phyloP scores from a whole-genome alignment of 768 basidiomycete species.

The Boletus sp. region DNA sequence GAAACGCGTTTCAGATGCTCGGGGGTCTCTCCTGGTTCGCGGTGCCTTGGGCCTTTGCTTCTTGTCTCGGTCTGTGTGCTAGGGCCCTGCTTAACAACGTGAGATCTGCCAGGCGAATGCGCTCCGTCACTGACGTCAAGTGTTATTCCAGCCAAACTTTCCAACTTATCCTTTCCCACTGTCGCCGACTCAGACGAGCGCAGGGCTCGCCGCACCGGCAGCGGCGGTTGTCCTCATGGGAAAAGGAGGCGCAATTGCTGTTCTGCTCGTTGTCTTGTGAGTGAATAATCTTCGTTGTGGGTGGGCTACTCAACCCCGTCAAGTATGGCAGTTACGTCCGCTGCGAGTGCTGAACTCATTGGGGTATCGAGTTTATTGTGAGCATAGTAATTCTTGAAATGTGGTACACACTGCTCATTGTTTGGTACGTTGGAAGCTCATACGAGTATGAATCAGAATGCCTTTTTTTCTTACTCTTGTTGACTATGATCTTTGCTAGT shows the following conservation, averaged over 20 bases:
- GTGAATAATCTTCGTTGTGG: background rate
- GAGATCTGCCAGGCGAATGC: background rate
- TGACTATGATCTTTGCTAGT: conserved; percentile 10
- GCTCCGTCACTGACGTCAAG: background rate
- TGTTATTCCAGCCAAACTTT: conserved; percentile 39
- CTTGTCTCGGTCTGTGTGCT: conserved; percentile 44
- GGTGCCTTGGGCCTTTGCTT: conserved; percentile 50
- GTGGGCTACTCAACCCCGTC: background rate
- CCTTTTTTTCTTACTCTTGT: background rate
- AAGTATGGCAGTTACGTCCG: conserved; percentile 47
- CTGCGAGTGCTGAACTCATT: conserved; percentile 45
- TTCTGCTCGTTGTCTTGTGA: conserved; percentile 43
- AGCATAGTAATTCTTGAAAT: conserved; percentile 11
- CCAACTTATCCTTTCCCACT: conserved; percentile 50
- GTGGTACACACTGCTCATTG: background rate
- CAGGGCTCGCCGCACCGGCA: conserved; percentile 45
- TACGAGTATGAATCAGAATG: conserved; percentile 38
- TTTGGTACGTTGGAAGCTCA: conserved; percentile 28
- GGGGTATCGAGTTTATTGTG: conserved; percentile 44
- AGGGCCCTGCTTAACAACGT: conserved; percentile 34
- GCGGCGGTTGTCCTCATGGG: conserved; percentile 47
- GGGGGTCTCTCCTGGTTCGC: conserved; percentile 59
- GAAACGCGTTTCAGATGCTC: conserved; percentile 38
- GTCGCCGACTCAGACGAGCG: conserved; percentile 36
- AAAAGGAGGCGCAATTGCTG: conserved; percentile 41